phyloP scores from a whole-genome alignment of 257 asterid species.

The Petunia secreta region DNA sequence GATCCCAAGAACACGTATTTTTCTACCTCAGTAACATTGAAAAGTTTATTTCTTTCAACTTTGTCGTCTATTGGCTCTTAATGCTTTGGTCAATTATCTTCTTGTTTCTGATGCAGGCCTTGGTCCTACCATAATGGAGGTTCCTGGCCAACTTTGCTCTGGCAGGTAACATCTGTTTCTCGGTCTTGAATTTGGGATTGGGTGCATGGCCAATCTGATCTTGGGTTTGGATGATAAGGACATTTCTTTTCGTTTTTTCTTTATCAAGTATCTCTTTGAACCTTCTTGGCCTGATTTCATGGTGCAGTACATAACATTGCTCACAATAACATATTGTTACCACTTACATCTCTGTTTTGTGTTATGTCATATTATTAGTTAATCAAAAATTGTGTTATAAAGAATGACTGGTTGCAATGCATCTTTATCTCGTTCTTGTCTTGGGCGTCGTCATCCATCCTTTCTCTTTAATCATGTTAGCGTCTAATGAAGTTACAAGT shows the following conservation, averaged over 20 bases:
- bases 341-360: not conserved
- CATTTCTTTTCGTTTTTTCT: not conserved
- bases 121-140: constrained; percentile 90
- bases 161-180: constrained; percentile 59
- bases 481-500: not conserved
- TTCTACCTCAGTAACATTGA: not conserved
- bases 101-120: constrained; percentile 52
- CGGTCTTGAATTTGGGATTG: not conserved
- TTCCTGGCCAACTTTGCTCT: constrained; percentile 78
- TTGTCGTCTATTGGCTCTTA: not conserved
- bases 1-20: constrained; percentile 82
- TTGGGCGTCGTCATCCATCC: not conserved
- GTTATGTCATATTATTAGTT: constrained; percentile 11
- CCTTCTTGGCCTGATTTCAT: not conserved
- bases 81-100: not conserved
- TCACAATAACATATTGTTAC: not conserved
- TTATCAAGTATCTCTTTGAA: not conserved
- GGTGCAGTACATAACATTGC: not conserved
- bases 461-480: not conserved
- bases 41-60: not conserved
- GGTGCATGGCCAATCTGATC: not conserved
- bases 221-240: not conserved
- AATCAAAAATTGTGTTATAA: not conserved
- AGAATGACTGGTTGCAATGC: not conserved
- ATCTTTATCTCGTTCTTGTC: not conserved